These are phyloP conservation scores for Lecanicillium sp. DNA, from an alignment of 2,329 filamentous ascomycete species.

Conservation along the genomic window DNA sequence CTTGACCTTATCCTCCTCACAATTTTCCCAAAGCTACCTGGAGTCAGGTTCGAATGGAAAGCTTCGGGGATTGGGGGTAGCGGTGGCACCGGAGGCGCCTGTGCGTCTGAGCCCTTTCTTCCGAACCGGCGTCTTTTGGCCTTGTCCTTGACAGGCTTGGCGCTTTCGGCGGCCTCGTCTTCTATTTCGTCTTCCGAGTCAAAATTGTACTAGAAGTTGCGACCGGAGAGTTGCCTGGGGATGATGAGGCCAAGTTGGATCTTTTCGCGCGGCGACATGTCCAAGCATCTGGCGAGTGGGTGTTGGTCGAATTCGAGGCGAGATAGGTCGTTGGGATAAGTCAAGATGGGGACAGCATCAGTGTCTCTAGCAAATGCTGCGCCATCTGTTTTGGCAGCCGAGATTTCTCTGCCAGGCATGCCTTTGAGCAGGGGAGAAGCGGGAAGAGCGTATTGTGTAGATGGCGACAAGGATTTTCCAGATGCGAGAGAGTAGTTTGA, in stretches of 20 bases:
- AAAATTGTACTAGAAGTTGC: constrained; percentile 33
- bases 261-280: constrained; percentile 24
- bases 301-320: constrained; percentile 30
- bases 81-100: constrained; percentile 22
- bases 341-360: constrained; percentile 24
- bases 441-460: neutral
- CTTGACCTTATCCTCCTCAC: constrained; percentile 23
- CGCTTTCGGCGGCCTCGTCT: constrained; percentile 14
- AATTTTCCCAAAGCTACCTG: constrained; percentile 24
- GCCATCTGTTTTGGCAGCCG: constrained; percentile 31
- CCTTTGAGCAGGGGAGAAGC: constrained; percentile 38
- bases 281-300: constrained; percentile 27
- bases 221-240: constrained; percentile 27
- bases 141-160: constrained; percentile 12
- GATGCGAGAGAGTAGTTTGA: neutral
- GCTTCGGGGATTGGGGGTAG: constrained; percentile 29
- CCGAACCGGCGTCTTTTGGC: constrained; percentile 10
- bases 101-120: constrained; percentile 13
- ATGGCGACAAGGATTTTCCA: neutral
- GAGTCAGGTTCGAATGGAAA: constrained; percentile 19
- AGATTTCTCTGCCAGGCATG: constrained; percentile 34
- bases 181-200: constrained; percentile 28
- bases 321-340: constrained; percentile 30
- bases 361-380: constrained; percentile 29
- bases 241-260: constrained; percentile 29